Percentiles rank a stretch among this genome's conserved stretches.
Evolutionary conservation across 305 asterid species (phyloP).

Genomic region (Withania somnifera): DNA sequence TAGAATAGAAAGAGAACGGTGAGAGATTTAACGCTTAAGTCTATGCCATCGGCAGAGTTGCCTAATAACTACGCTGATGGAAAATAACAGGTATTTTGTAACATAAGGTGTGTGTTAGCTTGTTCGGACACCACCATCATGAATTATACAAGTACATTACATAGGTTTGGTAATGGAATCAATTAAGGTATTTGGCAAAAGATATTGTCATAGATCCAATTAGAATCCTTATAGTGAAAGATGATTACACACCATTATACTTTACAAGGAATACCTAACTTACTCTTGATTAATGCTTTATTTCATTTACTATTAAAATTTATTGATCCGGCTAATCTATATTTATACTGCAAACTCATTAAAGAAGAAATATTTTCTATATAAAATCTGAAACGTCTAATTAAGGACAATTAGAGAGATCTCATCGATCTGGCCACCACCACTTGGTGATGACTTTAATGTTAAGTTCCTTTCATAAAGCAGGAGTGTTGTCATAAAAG

Average conservation of each 20-base stretch:
- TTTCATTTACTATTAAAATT: neutral
- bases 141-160: neutral
- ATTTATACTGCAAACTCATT: neutral
- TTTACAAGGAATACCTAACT: neutral
- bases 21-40: too few species aligned
- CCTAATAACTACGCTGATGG: neutral
- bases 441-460: neutral
- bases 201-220: neutral
- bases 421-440: too few species aligned
- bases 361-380: too few species aligned
- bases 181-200: neutral
- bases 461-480: neutral
- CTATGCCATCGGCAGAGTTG: neutral
- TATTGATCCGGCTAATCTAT: neutral
- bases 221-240: neutral
- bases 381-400: neutral
- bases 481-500: neutral
- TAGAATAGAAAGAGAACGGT: too few species aligned
- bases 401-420: neutral
- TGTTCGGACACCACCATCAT: neutral
- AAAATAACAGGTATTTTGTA: rapidly evolving
- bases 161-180: neutral
- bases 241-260: neutral
- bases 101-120: neutral
- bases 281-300: neutral